Base-by-base conservation (phyloP, 2,329 filamentous ascomycete genomes). In the Verticillium dahliae region DNA sequence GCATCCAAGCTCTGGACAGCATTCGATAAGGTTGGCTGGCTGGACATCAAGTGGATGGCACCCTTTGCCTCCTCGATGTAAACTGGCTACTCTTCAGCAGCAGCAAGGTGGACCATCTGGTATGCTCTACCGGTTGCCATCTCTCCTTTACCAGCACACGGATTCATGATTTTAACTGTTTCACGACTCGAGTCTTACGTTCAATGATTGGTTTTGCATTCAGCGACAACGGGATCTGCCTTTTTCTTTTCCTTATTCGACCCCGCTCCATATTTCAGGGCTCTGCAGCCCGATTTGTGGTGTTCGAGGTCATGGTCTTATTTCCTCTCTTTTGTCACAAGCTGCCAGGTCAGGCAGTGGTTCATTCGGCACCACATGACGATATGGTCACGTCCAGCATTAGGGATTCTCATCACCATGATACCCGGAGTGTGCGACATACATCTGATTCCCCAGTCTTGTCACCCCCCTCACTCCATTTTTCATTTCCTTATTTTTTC, bases 1-100 rank as follows among this genome's bases (percentile, higher is more conserved):
- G 92, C 93, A 3, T 96, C 91, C 67, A 94, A 94, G 74, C 81
- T 98, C 56, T 97, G 92, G 90, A 88, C 87, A 41, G 92, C 92
- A 6, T 98, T 91, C 71, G 90, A 97, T 58, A 89, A 87, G 68
- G 90, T 95, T 41, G 90, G 90, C 67, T 96, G 92, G 91, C 86
- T 97, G 65, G 81, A 90, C 5, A 71, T 78, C 15, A 66, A 72
- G 3, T 81, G 78, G 77, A 75, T 84, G 64, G 68, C 65, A 15
- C 63, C 63, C 13, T 76, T 71, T 63, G 37, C 76, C 27, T 76
- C 54, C 13, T 13, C 33, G 54, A 7, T 31, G n/a, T 38, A n/a
- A 58, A 57, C 9, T 3, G 56, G 31, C 15, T 31, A 15, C 14
- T 15, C 2, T n/a, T 34, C 27, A 34, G 33, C 18, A n/a, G 15